phyloP scores from a whole-genome alignment of 345 rosid genomes.

The Noccaea caerulescens region DNA sequence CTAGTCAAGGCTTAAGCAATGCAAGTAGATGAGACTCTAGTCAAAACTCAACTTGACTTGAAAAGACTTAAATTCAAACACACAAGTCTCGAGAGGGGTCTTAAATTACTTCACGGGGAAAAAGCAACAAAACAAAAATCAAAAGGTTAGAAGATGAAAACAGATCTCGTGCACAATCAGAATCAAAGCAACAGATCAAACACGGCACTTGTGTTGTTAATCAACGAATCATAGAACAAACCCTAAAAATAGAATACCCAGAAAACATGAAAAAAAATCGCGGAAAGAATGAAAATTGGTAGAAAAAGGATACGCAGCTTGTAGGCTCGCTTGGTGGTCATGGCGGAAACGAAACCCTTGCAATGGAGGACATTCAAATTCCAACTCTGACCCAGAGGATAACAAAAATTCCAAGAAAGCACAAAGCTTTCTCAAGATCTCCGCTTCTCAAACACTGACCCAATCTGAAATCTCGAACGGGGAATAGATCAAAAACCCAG shows the following conservation, averaged over 20 bases:
- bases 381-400: background rate
- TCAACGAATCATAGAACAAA: conserved; percentile 23
- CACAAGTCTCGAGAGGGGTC: conserved; percentile 30
- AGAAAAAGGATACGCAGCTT: conserved; percentile 91
- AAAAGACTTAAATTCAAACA: conserved; percentile 33
- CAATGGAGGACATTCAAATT: conserved; percentile 49
- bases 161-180: conserved; percentile 38
- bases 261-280: conserved; percentile 6
- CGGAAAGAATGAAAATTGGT: background rate
- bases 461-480: conserved; percentile 38
- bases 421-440: conserved; percentile 45
- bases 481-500: conserved; percentile 28
- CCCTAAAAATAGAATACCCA: conserved; percentile 12
- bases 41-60: conserved; percentile 26
- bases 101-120: conserved; percentile 33
- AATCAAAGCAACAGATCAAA: conserved; percentile 42
- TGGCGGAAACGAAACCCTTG: conserved; percentile 62
- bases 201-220: conserved; percentile 9
- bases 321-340: conserved; percentile 97
- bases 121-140: background rate
- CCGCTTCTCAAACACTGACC: conserved; percentile 10
- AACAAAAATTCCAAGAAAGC: conserved; percentile 15
- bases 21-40: conserved; percentile 9
- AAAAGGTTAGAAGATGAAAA: background rate
- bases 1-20: conserved; percentile 55